Percentiles rank a stretch among this genome's conserved stretches.
phyloP scores from a whole-genome alignment of 2,329 filamentous ascomycete genomes.

The Hypoxylon sp. region DNA sequence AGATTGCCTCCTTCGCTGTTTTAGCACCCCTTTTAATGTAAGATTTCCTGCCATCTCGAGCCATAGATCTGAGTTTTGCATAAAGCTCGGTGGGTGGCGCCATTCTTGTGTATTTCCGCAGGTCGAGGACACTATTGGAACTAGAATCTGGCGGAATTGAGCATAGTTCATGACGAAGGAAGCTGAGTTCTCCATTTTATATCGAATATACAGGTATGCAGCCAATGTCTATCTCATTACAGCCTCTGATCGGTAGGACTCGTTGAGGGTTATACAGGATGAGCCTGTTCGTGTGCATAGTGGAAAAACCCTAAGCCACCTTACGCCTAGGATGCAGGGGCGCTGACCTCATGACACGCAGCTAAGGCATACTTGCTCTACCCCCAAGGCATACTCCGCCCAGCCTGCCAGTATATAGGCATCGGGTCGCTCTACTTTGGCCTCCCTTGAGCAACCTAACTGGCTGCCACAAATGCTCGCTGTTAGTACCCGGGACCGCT shows the following conservation, averaged over 20 bases:
- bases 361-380: slow-evolving; percentile 11
- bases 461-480: slow-evolving; percentile 4
- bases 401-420: slow-evolving; percentile 7
- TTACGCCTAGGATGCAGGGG: background rate
- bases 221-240: background rate
- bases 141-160: background rate
- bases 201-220: slow-evolving; percentile 9
- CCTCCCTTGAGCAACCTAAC: background rate
- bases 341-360: slow-evolving; percentile 22
- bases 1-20: background rate
- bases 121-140: background rate
- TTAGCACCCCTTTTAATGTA: background rate
- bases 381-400: slow-evolving; percentile 9
- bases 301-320: slow-evolving; percentile 27
- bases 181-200: slow-evolving; percentile 18
- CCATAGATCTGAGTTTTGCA: background rate
- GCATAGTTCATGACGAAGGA: slow-evolving; percentile 1
- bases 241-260: slow-evolving; percentile 3
- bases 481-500: background rate
- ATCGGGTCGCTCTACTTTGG: background rate
- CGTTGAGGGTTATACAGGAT: slow-evolving; percentile 5
- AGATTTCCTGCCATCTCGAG: background rate
- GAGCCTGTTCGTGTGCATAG: slow-evolving; percentile 6
- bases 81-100: background rate
- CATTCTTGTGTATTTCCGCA: background rate